These are phyloP conservation scores for Penicillium pancosmium DNA, from an alignment of 495 filamentous ascomycete genomes.

Conservation along the genomic window DNA sequence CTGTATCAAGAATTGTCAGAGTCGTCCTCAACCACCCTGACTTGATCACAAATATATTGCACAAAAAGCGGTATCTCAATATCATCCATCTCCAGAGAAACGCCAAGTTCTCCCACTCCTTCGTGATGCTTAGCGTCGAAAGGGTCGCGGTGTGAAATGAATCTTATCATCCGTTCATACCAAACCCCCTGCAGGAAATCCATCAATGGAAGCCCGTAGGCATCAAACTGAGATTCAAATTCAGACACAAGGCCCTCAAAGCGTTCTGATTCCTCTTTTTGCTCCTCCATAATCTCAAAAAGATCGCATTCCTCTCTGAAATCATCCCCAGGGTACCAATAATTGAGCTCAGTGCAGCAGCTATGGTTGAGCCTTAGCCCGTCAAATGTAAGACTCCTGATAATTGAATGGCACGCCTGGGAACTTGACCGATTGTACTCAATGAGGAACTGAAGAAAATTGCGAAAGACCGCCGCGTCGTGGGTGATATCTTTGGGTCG, in stretches of 20 bases:
- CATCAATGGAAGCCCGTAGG: conserved; percentile 6
- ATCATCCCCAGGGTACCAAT: too few species aligned
- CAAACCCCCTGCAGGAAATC: conserved; percentile 2
- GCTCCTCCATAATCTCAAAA: conserved; percentile 11
- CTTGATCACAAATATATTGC: background rate
- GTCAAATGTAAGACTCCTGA: conserved; percentile 12
- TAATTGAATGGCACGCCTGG: conserved; percentile 1
- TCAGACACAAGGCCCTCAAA: conserved; percentile 10
- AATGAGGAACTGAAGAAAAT: conserved; percentile 2
- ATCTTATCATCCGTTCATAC: conserved; percentile 13
- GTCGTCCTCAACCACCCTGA: background rate
- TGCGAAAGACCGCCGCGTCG: background rate
- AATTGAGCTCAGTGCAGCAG: conserved; percentile 11
- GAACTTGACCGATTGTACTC: conserved; percentile 2
- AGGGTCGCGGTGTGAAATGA: conserved; percentile 6
- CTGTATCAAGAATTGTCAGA: background rate
- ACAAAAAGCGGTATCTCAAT: conserved; percentile 7
- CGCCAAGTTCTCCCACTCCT: background rate
- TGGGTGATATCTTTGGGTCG: background rate
- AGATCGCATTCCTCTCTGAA: conserved; percentile 2
- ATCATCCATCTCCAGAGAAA: conserved; percentile 7
- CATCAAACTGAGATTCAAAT: conserved; percentile 10
- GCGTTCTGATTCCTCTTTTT: background rate
- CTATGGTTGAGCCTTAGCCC: conserved; percentile 8
- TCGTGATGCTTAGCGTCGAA: conserved; percentile 7